Conservation (phyloP, 2,329 filamentous ascomycete species). For the Ploettnerulaceae sp. region DNA sequence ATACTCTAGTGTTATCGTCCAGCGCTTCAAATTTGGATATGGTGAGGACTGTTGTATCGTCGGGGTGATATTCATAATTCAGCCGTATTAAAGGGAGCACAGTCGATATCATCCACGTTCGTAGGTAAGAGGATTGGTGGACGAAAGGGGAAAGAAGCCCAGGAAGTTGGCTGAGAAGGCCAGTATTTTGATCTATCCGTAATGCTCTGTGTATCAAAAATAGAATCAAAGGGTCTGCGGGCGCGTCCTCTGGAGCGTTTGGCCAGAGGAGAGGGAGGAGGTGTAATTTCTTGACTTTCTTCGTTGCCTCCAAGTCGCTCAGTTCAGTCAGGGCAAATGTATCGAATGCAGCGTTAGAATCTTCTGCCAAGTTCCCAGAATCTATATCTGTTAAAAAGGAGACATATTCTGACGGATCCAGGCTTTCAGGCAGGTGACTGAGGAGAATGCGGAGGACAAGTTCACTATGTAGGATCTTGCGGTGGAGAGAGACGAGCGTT, state of each 20-base stretch:
- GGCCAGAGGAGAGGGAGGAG: conserved; percentile 53
- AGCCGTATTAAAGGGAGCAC: conserved; percentile 65
- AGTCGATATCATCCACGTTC: conserved; percentile 64
- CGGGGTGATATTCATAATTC: conserved; percentile 64
- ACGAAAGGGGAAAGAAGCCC: conserved; percentile 66
- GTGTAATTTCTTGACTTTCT: conserved; percentile 57
- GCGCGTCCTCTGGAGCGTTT: conserved; percentile 43
- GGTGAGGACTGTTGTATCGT: conserved; percentile 40
- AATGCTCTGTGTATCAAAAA: conserved; percentile 67
- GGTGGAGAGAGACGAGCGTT: conserved; percentile 52
- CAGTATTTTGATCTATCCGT: conserved; percentile 65
- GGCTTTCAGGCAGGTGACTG: conserved; percentile 70
- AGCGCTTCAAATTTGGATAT: conserved; percentile 61
- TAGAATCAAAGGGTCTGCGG: conserved; percentile 51
- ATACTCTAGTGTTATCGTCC: conserved; percentile 53
- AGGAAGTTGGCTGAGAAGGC: conserved; percentile 64
- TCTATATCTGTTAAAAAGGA: conserved; percentile 54
- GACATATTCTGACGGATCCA: conserved; percentile 58
- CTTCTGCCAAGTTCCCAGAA: conserved; percentile 23
- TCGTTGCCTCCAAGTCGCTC: conserved; percentile 59
- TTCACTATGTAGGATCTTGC: conserved; percentile 55
- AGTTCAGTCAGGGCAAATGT: conserved; percentile 51
- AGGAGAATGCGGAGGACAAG: conserved; percentile 68
- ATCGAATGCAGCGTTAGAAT: conserved; percentile 46
- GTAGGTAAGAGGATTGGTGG: conserved; percentile 53